Evolutionary conservation across 2,329 filamentous ascomycete species (phyloP).

Genomic region (Akanthomyces lecanii): DNA sequence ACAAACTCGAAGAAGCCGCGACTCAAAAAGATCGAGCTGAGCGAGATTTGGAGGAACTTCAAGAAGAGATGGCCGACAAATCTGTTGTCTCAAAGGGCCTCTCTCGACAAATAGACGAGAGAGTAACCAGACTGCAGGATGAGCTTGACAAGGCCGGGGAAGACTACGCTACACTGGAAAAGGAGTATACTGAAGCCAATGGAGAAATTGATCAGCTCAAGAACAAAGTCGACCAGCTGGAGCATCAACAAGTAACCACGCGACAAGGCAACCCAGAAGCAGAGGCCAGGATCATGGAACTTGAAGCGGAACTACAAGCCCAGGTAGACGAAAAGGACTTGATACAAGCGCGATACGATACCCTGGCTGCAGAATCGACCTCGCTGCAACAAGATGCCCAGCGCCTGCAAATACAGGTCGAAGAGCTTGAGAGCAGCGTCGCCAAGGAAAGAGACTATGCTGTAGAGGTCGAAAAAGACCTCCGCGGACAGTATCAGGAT

Average conservation of each 20-base stretch:
- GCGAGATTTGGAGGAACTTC: slow-evolving; percentile 59
- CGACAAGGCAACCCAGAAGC: slow-evolving; percentile 30
- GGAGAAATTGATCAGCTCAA: slow-evolving; percentile 44
- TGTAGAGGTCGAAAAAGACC: slow-evolving; percentile 56
- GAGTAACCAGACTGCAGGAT: slow-evolving; percentile 59
- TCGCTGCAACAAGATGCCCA: slow-evolving; percentile 62
- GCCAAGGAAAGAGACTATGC: slow-evolving; percentile 54
- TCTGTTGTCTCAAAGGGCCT: slow-evolving; percentile 71
- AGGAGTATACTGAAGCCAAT: slow-evolving; percentile 44
- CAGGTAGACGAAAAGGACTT: slow-evolving; percentile 63
- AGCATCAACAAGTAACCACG: slow-evolving; percentile 23
- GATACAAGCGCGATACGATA: slow-evolving; percentile 64
- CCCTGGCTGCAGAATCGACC: slow-evolving; percentile 60
- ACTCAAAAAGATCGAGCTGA: slow-evolving; percentile 55
- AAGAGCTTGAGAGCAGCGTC: slow-evolving; percentile 46
- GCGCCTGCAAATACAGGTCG: slow-evolving; percentile 42
- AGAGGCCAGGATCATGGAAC: slow-evolving; percentile 47
- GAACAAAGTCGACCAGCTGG: slow-evolving; percentile 40
- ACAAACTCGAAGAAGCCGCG: slow-evolving; percentile 50
- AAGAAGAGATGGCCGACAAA: slow-evolving; percentile 75
- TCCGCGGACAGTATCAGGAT: slow-evolving; percentile 42
- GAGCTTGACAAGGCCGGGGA: slow-evolving; percentile 55
- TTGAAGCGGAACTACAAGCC: slow-evolving; percentile 56
- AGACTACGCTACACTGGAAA: slow-evolving; percentile 49
- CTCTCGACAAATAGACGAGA: slow-evolving; percentile 71